Evolutionary conservation across 2,329 filamentous ascomycete species (phyloP).

Genomic region (Trichoderma sp.): DNA sequence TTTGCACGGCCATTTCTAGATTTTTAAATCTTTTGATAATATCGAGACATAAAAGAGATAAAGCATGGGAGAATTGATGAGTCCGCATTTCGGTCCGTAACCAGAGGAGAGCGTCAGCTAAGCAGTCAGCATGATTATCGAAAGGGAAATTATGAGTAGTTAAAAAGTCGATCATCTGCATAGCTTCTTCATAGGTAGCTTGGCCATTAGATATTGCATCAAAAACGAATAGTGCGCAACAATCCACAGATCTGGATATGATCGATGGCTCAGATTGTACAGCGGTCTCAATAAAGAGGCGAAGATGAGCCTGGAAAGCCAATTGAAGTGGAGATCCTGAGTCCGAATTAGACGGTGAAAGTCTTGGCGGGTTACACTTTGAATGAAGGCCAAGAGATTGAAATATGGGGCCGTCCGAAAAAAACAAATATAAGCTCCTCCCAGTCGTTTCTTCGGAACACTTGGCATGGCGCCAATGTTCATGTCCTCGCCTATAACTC

Average conservation of each 20-base stretch:
- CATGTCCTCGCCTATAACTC: too few relatives aligned
- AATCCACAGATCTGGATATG: not conserved
- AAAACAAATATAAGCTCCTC: not conserved
- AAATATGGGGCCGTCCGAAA: not conserved
- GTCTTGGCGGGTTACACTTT: too few relatives aligned
- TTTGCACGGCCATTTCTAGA: too few relatives aligned
- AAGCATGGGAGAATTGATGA: not conserved
- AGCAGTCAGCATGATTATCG: not conserved
- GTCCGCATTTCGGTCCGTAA: too few relatives aligned
- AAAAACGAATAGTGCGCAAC: not conserved
- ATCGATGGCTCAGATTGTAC: not conserved
- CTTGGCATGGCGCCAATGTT: not conserved
- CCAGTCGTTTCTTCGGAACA: not conserved
- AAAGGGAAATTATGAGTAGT: not conserved
- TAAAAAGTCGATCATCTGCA: not conserved
- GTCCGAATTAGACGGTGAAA: too few relatives aligned
- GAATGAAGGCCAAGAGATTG: too few relatives aligned
- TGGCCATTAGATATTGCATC: conserved; percentile 16
- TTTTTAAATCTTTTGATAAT: too few relatives aligned
- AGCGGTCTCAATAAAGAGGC: not conserved
- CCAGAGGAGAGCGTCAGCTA: not conserved
- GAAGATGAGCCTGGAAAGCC: not conserved
- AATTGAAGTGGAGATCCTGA: not conserved
- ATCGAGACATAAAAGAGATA: too few relatives aligned
- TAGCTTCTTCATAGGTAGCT: not conserved